These are phyloP conservation scores for Linum lewisii DNA, from an alignment of 345 rosid species.

Conservation along the genomic window DNA sequence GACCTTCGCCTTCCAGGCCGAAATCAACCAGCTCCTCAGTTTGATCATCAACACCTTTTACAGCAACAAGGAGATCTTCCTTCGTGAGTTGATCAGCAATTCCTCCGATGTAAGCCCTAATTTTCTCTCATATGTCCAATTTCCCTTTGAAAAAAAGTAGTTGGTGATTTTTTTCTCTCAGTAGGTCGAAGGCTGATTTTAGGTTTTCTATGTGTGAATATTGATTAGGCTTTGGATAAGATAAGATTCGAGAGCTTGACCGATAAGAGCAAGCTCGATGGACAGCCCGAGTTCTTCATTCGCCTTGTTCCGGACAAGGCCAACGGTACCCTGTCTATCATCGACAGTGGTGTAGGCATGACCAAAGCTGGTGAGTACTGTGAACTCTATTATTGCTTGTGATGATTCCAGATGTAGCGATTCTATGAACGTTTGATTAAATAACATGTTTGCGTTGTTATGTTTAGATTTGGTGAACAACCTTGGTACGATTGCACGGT, in stretches of 20 bases:
- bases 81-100: not conserved
- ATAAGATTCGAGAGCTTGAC: slow-evolving; percentile 83
- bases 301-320: slow-evolving; percentile 80
- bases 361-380: slow-evolving; percentile 66
- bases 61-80: not conserved
- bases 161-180: no score
- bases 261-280: slow-evolving; percentile 81
- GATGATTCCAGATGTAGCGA: not conserved
- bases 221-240: slow-evolving; percentile 67
- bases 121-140: not conserved
- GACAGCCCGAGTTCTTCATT: slow-evolving; percentile 72
- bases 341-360: slow-evolving; percentile 83
- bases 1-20: not conserved
- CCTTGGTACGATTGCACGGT: slow-evolving; percentile 79
- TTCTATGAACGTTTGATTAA: not conserved
- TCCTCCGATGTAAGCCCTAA: not conserved
- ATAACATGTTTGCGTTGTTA: not conserved
- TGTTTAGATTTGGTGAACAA: slow-evolving; percentile 76
- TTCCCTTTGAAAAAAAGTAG: no score
- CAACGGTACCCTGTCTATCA: slow-evolving; percentile 47
- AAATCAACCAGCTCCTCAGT: not conserved
- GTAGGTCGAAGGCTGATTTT: not conserved
- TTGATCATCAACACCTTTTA: not conserved
- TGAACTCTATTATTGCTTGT: no score
- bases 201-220: not conserved